Evolutionary conservation across 2,329 filamentous ascomycete species (phyloP).

Genomic region (Rugonectria rugulosa): DNA sequence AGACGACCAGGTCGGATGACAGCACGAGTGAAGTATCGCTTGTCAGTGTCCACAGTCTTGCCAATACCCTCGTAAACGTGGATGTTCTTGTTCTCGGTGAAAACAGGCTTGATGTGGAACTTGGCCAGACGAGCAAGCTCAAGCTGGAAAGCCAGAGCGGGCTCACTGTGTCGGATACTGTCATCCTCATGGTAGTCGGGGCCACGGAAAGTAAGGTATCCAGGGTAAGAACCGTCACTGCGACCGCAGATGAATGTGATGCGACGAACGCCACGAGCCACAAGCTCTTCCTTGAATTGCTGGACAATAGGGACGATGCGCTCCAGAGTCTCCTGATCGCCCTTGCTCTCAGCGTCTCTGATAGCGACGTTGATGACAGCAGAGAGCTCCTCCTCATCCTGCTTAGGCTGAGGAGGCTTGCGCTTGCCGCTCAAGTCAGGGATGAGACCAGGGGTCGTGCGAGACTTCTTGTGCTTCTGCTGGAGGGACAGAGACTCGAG

Average conservation of each 20-base stretch:
- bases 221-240: conserved; percentile 92
- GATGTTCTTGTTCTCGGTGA: conserved; percentile 99
- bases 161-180: conserved; percentile 96
- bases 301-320: conserved; percentile 80
- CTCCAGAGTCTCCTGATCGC: conserved; percentile 80
- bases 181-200: conserved; percentile 89
- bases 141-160: conserved; percentile 97
- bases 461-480: conserved; percentile 63
- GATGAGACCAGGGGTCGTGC: conserved; percentile 65
- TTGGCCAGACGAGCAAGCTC: conserved; percentile 93
- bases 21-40: conserved; percentile 97
- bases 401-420: conserved; percentile 50
- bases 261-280: conserved; percentile 82
- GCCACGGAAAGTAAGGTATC: conserved; percentile 98
- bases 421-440: conserved; percentile 79
- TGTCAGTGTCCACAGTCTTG: conserved; percentile 94
- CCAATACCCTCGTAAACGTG: conserved; percentile 98
- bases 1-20: conserved; percentile 94
- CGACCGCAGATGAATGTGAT: conserved; percentile 96
- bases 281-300: conserved; percentile 83
- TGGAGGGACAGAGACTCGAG: conserved; percentile 79
- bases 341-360: conserved; percentile 82
- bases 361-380: conserved; percentile 94
- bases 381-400: conserved; percentile 73
- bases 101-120: conserved; percentile 98